Evolutionary conservation across 2,329 filamentous ascomycete species (phyloP).

Genomic region (Botryotinia globosa): DNA sequence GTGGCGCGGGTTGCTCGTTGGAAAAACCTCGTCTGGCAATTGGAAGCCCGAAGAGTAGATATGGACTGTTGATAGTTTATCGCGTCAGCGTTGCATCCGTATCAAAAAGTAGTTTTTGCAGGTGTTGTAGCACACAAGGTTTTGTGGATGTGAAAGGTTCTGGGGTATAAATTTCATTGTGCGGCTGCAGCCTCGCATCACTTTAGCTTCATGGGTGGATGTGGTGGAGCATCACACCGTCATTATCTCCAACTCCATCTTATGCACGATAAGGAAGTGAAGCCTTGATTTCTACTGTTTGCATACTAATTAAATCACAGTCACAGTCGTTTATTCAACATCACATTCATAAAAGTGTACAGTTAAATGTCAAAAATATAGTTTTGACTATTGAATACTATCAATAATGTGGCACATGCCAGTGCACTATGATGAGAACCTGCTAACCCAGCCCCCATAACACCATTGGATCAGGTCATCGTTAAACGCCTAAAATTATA

Average conservation of each 20-base stretch:
- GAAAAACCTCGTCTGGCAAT: not conserved
- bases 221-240: not conserved
- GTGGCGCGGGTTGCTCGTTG: not conserved
- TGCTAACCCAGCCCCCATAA: slow-evolving; percentile 9
- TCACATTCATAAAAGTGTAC: not conserved
- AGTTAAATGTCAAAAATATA: slow-evolving; percentile 18
- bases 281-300: not conserved
- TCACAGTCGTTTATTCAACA: not conserved
- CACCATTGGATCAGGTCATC: slow-evolving; percentile 14
- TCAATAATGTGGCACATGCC: slow-evolving; percentile 10
- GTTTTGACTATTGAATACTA: slow-evolving; percentile 20
- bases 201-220: slow-evolving; percentile 9
- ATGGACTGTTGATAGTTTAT: not conserved
- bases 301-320: not conserved
- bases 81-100: not conserved
- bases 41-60: not conserved
- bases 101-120: not conserved
- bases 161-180: slow-evolving; percentile 2
- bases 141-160: not conserved
- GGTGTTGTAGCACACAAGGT: not conserved
- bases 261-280: not conserved
- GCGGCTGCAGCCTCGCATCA: slow-evolving; percentile 19
- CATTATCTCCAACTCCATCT: not conserved
- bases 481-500: slow-evolving; percentile 13
- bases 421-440: slow-evolving; percentile 13